A percentile compares a stretch with the other conserved stretches of the same genome.
Evolutionary conservation across 441 rosid genomes (phyloP).

Genomic region (Syzygium syzygioides): DNA sequence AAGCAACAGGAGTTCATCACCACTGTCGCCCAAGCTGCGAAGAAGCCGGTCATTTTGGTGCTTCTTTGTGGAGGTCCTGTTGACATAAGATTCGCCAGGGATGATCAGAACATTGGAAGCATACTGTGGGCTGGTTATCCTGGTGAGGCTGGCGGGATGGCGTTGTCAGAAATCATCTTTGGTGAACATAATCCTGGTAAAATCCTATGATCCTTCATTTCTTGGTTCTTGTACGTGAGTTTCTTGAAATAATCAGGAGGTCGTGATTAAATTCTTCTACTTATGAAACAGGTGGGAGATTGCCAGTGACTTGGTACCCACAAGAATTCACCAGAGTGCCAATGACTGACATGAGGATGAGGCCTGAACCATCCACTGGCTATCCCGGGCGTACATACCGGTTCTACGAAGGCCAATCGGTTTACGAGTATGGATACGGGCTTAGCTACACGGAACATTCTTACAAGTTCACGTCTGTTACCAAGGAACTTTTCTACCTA

Average conservation of each 20-base stretch:
- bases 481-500: slow-evolving; percentile 24
- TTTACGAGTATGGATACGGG: slow-evolving; percentile 70
- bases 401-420: slow-evolving; percentile 56
- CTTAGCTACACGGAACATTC: slow-evolving; percentile 67
- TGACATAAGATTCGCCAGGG: slow-evolving; percentile 55
- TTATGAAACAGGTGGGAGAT: slow-evolving; percentile 25
- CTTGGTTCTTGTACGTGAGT: background rate
- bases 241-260: background rate
- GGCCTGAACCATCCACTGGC: slow-evolving; percentile 44
- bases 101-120: slow-evolving; percentile 45
- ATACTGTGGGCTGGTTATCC: slow-evolving; percentile 93
- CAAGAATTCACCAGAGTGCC: slow-evolving; percentile 49
- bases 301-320: slow-evolving; percentile 92
- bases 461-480: slow-evolving; percentile 29
- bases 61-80: slow-evolving; percentile 74
- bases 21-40: slow-evolving; percentile 43
- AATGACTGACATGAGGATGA: slow-evolving; percentile 96
- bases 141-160: slow-evolving; percentile 72
- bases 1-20: slow-evolving; percentile 46
- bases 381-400: slow-evolving; percentile 87
- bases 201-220: background rate
- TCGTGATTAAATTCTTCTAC: background rate
- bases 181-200: slow-evolving; percentile 66
- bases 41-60: slow-evolving; percentile 57
- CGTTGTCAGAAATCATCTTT: slow-evolving; percentile 67